These are phyloP conservation scores for Syncephalastrum contaminatum DNA, from an alignment of 371 early-diverging fungal species.

Conservation along the genomic window DNA sequence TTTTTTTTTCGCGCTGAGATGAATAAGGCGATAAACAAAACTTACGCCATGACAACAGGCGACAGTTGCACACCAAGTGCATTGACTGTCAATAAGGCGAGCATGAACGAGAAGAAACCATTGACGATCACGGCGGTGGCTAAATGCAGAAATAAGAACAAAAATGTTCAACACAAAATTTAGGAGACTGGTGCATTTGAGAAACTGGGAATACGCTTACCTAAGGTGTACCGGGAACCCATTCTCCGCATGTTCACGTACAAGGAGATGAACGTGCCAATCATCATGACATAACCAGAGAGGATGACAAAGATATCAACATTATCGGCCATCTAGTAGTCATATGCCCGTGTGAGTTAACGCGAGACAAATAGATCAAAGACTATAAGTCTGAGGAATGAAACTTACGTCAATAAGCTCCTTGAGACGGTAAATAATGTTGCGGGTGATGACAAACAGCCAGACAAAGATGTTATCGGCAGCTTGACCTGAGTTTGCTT, in stretches of 20 bases:
- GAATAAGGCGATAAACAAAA: slow-evolving; percentile 2
- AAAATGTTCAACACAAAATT: slow-evolving; percentile 5
- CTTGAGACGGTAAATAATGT: slow-evolving; percentile 53
- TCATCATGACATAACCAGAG: slow-evolving; percentile 84
- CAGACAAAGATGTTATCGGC: slow-evolving; percentile 38
- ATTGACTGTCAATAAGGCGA: slow-evolving; percentile 69
- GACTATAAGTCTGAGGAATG: not conserved
- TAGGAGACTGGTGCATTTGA: not conserved
- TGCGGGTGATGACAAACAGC: slow-evolving; percentile 44
- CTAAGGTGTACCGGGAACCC: slow-evolving; percentile 83
- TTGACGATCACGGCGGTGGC: slow-evolving; percentile 63
- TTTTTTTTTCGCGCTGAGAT: not conserved
- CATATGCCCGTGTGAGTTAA: no score
- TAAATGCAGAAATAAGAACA: slow-evolving; percentile 13
- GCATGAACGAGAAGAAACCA: slow-evolving; percentile 80
- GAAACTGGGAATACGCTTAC: slow-evolving; percentile 22
- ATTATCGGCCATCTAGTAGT: slow-evolving; percentile 62
- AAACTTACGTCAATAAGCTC: slow-evolving; percentile 56
- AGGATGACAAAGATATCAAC: slow-evolving; percentile 81
- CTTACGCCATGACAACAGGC: slow-evolving; percentile 68
- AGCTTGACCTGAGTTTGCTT: slow-evolving; percentile 13
- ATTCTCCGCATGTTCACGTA: slow-evolving; percentile 86
- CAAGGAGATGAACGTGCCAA: slow-evolving; percentile 77
- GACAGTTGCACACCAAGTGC: slow-evolving; percentile 69
- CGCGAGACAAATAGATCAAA: slow-evolving; percentile 3